Evolutionary conservation across 768 basidiomycete genomes (phyloP), one percentile per base, ranked within the genome.

Genomic region (Dentipellis sp.): DNA sequence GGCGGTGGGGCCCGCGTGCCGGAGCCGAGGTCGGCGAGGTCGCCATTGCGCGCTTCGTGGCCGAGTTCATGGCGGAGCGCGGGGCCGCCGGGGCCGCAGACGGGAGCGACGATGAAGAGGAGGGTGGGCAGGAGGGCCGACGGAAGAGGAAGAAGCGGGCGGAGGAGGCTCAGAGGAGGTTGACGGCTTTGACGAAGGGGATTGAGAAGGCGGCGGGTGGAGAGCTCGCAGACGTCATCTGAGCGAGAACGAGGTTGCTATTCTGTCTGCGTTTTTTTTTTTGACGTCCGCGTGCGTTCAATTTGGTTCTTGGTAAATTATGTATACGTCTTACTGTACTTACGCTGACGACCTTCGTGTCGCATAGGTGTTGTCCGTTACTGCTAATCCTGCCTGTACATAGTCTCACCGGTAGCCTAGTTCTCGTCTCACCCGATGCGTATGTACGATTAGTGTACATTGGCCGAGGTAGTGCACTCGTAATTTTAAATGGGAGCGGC

Each of bases 1-100:
- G 90, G 91, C 79, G 82, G 16, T 97, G 94, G 94, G 94, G 93
- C 3, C 72, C 78, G 23, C 78, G 90, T 29, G 84, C 92, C 1
- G 79, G 86, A 39, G 80, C 80, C 35, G 94, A 97, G 69, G 80
- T 97, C 4, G 86, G 90, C 1, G 94, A 97, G 69, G 70, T 76
- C 57, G 83, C 75, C 11, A 73, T 94, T 9, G 88, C 83, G 1
- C 72, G 71, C 54, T 95, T 95, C 63, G 75, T 95, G 1, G 83
- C 83, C 1, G 83, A 89, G 63, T 88, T 94, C 63, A 91, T 92
- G 86, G 76, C 80, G 38, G 77, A 72, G 46, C 64, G 65, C 12
- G 19, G 35, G 23, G 45, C 23, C 34, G 54, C 37, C 12, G 52
- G 17, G 14, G 3, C n/a, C 23, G 54, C 42, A 1, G 34, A n/a